Percentiles rank a stretch among this genome's conserved stretches.
Conservation (phyloP, 1,139 yeast genomes). For the Protomyces gravidus region DNA sequence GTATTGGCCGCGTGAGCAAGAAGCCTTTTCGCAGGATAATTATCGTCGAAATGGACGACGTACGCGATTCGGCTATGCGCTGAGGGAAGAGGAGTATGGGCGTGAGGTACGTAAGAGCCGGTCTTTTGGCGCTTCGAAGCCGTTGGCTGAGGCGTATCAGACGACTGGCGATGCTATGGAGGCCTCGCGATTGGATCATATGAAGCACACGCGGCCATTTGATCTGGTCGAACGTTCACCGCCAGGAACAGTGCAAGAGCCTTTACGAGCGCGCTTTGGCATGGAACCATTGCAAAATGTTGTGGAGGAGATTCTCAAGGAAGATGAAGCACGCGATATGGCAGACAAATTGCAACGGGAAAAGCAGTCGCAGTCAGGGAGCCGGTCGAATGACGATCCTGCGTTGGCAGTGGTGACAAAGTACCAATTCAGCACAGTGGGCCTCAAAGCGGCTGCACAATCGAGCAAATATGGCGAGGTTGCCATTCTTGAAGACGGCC, state of each 20-base stretch:
- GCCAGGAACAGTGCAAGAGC: neutral
- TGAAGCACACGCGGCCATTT: too few species aligned
- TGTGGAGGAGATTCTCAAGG: slow-evolving; percentile 5
- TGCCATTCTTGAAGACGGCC: slow-evolving; percentile 10
- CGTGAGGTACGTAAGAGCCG: neutral
- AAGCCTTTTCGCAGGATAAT: neutral
- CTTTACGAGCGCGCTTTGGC: neutral
- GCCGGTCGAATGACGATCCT: neutral
- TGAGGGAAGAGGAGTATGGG: neutral
- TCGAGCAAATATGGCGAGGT: slow-evolving; percentile 18
- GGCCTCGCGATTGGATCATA: too few species aligned
- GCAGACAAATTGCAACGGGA: neutral
- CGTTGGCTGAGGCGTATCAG: neutral
- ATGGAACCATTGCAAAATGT: neutral
- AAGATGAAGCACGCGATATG: slow-evolving; percentile 6
- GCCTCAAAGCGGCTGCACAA: slow-evolving; percentile 15
- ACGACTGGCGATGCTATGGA: neutral
- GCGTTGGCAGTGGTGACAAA: slow-evolving; percentile 3
- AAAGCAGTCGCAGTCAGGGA: neutral
- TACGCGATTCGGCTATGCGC: neutral
- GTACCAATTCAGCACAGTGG: slow-evolving; percentile 17
- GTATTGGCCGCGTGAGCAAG: neutral
- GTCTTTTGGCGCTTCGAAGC: neutral
- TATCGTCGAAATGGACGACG: neutral
- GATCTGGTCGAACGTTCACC: neutral